phyloP scores from a whole-genome alignment of 2,329 filamentous ascomycete genomes.

The Helotiales sp. region DNA sequence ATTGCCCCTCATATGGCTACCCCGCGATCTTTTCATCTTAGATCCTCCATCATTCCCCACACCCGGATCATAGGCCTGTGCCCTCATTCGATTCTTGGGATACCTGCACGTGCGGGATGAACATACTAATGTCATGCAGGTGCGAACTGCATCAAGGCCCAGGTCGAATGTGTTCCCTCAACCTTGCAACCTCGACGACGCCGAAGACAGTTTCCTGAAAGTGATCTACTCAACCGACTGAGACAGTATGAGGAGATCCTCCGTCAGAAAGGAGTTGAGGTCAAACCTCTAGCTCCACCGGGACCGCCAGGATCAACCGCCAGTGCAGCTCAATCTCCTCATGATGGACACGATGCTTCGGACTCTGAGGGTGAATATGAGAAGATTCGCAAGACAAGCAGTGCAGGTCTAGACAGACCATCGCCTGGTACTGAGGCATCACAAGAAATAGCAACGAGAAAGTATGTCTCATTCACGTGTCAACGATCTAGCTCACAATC shows the following conservation, averaged over 20 bases:
- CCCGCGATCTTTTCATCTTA: too few relatives aligned
- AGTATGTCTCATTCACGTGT: not conserved
- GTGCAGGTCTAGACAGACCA: not conserved
- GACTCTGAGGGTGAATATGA: not conserved
- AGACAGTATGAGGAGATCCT: slow-evolving; percentile 28
- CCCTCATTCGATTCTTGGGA: not conserved
- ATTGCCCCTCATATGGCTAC: too few relatives aligned
- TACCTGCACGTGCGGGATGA: not conserved
- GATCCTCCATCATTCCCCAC: too few relatives aligned
- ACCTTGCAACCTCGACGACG: slow-evolving; percentile 62
- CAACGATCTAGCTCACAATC: not conserved
- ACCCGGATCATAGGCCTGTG: too few relatives aligned
- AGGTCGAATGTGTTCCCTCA: slow-evolving; percentile 60
- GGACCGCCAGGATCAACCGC: not conserved
- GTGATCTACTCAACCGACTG: slow-evolving; percentile 28
- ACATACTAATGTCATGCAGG: slow-evolving; percentile 31
- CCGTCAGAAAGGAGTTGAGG: slow-evolving; percentile 24
- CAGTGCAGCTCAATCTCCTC: not conserved
- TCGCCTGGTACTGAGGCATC: not conserved
- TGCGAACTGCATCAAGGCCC: slow-evolving; percentile 64
- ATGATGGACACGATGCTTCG: not conserved
- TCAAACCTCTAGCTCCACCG: slow-evolving; percentile 14
- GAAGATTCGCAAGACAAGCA: not conserved
- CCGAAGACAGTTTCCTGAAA: slow-evolving; percentile 40
- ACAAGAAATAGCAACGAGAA: not conserved